Evolutionary conservation across 805 yeast species (phyloP), one percentile per base, ranked within the genome.

Genomic region (Debaryomyces tyrocola): DNA sequence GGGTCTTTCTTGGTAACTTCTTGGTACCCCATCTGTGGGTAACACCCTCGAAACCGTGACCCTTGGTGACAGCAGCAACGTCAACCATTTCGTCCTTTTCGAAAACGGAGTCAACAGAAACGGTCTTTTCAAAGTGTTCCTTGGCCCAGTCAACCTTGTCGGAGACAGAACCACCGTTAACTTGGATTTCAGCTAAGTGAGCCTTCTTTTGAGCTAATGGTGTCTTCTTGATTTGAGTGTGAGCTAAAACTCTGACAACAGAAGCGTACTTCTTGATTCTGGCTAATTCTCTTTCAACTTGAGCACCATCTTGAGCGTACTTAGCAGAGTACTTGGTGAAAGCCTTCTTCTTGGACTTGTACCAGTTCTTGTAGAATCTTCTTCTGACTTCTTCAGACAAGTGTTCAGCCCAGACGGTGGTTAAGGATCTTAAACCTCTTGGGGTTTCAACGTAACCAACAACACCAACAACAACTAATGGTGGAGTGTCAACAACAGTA

Each of bases 1-100:
- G 99, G 77, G 99, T 94, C 96, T 94, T 94, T 84, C 99, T 90
- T 81, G 99, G 99, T 67, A 94, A 84, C 85, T 87, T 91, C 91
- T 91, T 95, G 87, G 99, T 94, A 77, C 99, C 99, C 98, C 98
- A 94, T 89, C 99, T 90, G 90, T 91, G 97, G 83, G 99, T 94
- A 71, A 92, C 97, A 91, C 99, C 99, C 82, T 94, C 99, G 90
- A 88, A 91, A 85, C 99, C 99, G 85, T 94, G 97, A 94, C 99
- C 99, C 85, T 88, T 92, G 87, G 99, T 94, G 73, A 94, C 96
- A 73, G 97, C 99, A 71, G 94, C 87, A 69, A 89, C 98, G 70
- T 94, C 99, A 67, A 94, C 85, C 86, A 88, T 85, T 85, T 94
- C 99, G 82, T 90, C 88, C 83, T 94, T 96, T 84, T 92, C 99